Evolutionary conservation across 257 asterid species (phyloP).

Genomic region (Solanum verrucosum): DNA sequence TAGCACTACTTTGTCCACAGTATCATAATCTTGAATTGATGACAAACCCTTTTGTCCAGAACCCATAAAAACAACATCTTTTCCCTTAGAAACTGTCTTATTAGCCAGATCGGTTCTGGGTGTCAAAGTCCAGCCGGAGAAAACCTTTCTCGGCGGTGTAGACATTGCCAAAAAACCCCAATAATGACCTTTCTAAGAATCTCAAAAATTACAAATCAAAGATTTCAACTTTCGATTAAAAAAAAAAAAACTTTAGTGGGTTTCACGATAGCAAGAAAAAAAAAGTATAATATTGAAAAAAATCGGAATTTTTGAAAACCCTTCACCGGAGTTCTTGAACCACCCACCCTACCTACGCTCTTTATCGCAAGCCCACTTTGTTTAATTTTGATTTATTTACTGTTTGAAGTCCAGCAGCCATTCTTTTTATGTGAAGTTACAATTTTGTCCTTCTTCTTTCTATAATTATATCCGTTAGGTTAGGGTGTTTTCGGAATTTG

Average conservation of each 20-base stretch:
- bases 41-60: not conserved
- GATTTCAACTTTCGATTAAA: not conserved
- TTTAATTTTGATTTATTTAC: not conserved
- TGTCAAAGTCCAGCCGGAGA: slow-evolving; percentile 49
- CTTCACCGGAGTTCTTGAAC: not conserved
- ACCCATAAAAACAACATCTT: slow-evolving; percentile 26
- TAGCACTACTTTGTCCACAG: slow-evolving; percentile 22
- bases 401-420: slow-evolving; percentile 1
- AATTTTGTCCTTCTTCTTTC: not conserved
- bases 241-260: not conserved
- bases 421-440: not conserved
- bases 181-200: not conserved
- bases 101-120: slow-evolving; percentile 43
- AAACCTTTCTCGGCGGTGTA: slow-evolving; percentile 61
- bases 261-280: not conserved
- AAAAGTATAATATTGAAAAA: not conserved
- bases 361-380: not conserved
- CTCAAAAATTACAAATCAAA: not conserved
- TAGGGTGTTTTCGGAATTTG: slow-evolving; percentile 33
- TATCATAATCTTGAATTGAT: not conserved
- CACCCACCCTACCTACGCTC: not conserved
- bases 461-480: slow-evolving; percentile 22
- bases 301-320: not conserved
- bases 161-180: slow-evolving; percentile 33
- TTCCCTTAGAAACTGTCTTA: slow-evolving; percentile 24